Conservation (phyloP, 2,329 filamentous ascomycete genomes). For the Xylaria polymorpha region DNA sequence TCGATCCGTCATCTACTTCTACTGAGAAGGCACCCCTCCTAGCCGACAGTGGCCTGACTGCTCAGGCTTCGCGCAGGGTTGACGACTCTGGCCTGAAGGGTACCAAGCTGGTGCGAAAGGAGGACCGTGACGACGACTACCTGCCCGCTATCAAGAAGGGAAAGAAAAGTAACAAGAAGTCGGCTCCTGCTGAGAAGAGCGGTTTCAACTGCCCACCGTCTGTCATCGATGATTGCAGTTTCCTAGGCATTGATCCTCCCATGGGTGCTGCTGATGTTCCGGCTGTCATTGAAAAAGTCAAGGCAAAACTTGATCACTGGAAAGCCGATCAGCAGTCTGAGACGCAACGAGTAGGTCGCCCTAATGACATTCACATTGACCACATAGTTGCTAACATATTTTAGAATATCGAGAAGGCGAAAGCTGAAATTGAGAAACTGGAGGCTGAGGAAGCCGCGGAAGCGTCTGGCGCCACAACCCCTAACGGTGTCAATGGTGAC, state of each 20-base stretch:
- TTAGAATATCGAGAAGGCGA: slow-evolving; percentile 95
- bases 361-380: background rate
- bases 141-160: slow-evolving; percentile 84
- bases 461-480: slow-evolving; percentile 57
- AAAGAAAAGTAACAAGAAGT: slow-evolving; percentile 84
- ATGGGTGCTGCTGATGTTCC: slow-evolving; percentile 87
- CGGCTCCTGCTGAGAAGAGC: slow-evolving; percentile 61
- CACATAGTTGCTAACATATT: slow-evolving; percentile 46
- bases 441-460: slow-evolving; percentile 73
- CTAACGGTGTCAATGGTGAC: slow-evolving; percentile 60
- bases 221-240: slow-evolving; percentile 88
- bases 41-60: slow-evolving; percentile 78
- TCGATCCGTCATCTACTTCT: slow-evolving; percentile 77
- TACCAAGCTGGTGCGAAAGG: slow-evolving; percentile 83
- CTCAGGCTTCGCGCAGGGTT: slow-evolving; percentile 83
- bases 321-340: slow-evolving; percentile 89
- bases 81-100: slow-evolving; percentile 89
- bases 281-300: slow-evolving; percentile 84
- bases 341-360: slow-evolving; percentile 82
- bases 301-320: slow-evolving; percentile 91
- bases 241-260: slow-evolving; percentile 87
- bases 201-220: slow-evolving; percentile 87
- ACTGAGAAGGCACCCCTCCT: slow-evolving; percentile 74
- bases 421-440: slow-evolving; percentile 92
- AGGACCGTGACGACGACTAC: slow-evolving; percentile 88